A percentile compares a stretch with the other conserved stretches of the same genome.
Evolutionary conservation across 768 basidiomycete species (phyloP).

Genomic region (Russula ochroleuca): DNA sequence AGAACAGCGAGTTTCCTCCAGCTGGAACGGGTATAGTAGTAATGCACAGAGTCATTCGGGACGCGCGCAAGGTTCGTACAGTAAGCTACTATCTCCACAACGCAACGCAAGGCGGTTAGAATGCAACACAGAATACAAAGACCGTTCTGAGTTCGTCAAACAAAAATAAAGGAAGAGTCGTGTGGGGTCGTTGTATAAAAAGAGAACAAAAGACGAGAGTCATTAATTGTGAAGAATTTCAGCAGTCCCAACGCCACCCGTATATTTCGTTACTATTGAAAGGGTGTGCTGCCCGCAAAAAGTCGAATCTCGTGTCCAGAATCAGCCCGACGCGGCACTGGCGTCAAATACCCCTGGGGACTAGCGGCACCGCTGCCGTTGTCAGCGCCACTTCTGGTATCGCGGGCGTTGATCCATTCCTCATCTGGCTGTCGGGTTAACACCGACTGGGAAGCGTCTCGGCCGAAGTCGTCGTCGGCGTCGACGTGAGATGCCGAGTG

Average conservation of each 20-base stretch:
- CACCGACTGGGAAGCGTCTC: not conserved
- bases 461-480: not conserved
- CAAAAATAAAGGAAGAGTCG: not conserved
- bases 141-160: not conserved
- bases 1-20: not conserved
- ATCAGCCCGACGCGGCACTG: conserved; percentile 17
- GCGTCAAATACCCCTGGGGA: not conserved
- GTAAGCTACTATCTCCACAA: not conserved
- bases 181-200: conserved; percentile 8
- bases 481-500: conserved; percentile 20
- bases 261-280: conserved; percentile 7
- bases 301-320: conserved; percentile 16
- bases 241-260: not conserved
- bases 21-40: conserved; percentile 15
- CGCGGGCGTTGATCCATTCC: conserved; percentile 12
- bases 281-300: conserved; percentile 22
- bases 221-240: not conserved
- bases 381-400: not conserved
- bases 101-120: not conserved
- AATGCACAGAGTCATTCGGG: not conserved
- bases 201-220: conserved; percentile 7
- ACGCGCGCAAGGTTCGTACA: conserved; percentile 5
- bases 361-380: no score
- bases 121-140: not conserved
- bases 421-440: not conserved